Base-by-base conservation (phyloP, 352 stramenopile species). In the Phytophthora litchii region DNA sequence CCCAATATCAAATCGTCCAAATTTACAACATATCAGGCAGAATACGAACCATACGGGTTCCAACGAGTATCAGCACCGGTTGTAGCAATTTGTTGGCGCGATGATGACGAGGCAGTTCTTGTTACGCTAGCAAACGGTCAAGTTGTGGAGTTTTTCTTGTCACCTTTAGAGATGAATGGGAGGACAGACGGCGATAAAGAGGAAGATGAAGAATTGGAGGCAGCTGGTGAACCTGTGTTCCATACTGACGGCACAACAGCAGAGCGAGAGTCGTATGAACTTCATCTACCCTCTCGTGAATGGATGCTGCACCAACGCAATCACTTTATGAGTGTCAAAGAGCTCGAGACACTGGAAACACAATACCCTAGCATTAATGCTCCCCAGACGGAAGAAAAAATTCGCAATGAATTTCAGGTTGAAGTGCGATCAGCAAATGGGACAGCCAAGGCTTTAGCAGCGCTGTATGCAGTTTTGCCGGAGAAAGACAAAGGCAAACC, bases 21-120 rank as follows among this genome's bases (percentile, higher is more conserved):
- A 54, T 80, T 79, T 55, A 68, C 71, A 1, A 83, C 72, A 61
- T 86, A 80, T 25, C 60, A 72, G 35, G 66, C 68, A 1, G 82
- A 89, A 25, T 94, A 94, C 56, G 54, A 80, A 6, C 87, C 91
- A 1, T 54, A 92, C 3, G 88, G 91, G 4, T 97, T 96, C 54
- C 78, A 91, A 40, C 64, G 64, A 23, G 54, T 82, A 14, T 32
- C 59, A 12, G 67, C 57, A 17, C 42, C 51, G 3, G 63, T 88
- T 3, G 50, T 54, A 10, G 64, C 65, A 10, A 56, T 97, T 23
- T 74, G 62, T 38, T 97, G 87, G 88, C 74, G 83, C n/a, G 56
- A 64, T 20, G 83, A 95, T 27, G 75, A 80, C 17, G 71, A 72
- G 10, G 81, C 83, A 1, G 19, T 97, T 23, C 74, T 97, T 5